These are phyloP conservation scores for Didymella pomorum DNA, from an alignment of 2,329 filamentous ascomycete genomes.

Conservation along the genomic window DNA sequence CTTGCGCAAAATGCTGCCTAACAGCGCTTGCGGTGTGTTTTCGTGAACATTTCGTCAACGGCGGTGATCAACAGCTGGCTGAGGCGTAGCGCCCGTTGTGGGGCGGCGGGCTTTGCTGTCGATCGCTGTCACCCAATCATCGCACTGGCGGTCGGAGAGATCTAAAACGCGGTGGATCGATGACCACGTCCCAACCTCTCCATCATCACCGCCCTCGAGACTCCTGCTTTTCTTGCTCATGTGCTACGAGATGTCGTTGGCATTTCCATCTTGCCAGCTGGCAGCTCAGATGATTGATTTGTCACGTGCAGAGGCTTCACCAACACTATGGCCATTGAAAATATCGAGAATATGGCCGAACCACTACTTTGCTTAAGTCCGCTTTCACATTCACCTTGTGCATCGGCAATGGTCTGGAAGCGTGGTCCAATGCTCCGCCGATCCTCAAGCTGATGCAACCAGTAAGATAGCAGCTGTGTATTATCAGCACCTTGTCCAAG, in stretches of 20 bases:
- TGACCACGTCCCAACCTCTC: conserved; percentile 27
- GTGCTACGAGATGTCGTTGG: conserved; percentile 3
- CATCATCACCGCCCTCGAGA: conserved; percentile 26
- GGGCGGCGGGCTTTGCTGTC: conserved; percentile 12
- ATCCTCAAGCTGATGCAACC: too few relatives aligned
- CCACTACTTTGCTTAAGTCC: not conserved
- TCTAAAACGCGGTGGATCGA: conserved; percentile 30
- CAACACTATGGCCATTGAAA: not conserved
- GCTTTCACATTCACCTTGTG: not conserved
- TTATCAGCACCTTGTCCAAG: too few relatives aligned
- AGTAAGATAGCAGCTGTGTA: too few relatives aligned
- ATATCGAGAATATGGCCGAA: not conserved
- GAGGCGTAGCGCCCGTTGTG: conserved; percentile 43
- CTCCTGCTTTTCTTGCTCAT: not conserved
- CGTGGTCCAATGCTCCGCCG: too few relatives aligned
- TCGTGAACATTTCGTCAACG: conserved; percentile 11
- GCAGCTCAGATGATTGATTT: not conserved
- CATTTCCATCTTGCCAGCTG: conserved; percentile 1
- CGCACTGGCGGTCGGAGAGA: conserved; percentile 21
- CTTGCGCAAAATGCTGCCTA: conserved; percentile 12
- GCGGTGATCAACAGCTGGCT: conserved; percentile 20
- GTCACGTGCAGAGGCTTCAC: not conserved
- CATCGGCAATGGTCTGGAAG: not conserved
- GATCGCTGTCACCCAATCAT: conserved; percentile 41
- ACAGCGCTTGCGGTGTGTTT: conserved; percentile 22